Evolutionary conservation across 768 basidiomycete species (phyloP).

Genomic region (Sistotremastrum suecicum): DNA sequence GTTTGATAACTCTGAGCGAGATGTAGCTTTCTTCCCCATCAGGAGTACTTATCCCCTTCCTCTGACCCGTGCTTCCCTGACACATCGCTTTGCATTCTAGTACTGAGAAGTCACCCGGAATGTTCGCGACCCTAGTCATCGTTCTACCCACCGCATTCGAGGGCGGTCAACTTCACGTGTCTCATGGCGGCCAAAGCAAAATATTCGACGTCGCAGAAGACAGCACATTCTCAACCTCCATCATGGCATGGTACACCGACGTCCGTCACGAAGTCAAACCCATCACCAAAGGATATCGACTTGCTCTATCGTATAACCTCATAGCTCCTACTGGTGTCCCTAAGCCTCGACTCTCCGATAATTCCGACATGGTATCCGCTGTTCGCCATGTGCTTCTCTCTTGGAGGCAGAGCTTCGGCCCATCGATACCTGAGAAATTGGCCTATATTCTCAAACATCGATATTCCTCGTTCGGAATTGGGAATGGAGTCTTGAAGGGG

Average conservation of each 20-base stretch:
- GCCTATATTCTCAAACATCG: slow-evolving; percentile 22
- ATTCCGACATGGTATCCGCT: slow-evolving; percentile 7
- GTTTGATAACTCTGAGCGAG: too few relatives aligned
- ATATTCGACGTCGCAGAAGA: slow-evolving; percentile 22
- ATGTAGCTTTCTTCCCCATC: slow-evolving; percentile 28
- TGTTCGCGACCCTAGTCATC: slow-evolving; percentile 38
- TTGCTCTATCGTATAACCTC: slow-evolving; percentile 38
- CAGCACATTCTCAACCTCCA: slow-evolving; percentile 20
- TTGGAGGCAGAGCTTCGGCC: slow-evolving; percentile 24
- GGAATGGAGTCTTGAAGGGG: slow-evolving; percentile 22
- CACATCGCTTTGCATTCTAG: slow-evolving; percentile 13
- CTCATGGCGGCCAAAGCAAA: slow-evolving; percentile 20
- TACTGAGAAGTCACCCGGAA: slow-evolving; percentile 31
- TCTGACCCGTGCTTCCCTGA: background rate
- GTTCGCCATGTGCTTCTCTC: slow-evolving; percentile 22
- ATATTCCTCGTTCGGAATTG: slow-evolving; percentile 18
- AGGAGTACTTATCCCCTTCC: slow-evolving; percentile 23
- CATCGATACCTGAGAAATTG: slow-evolving; percentile 12
- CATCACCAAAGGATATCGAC: slow-evolving; percentile 32
- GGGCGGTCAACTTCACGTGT: slow-evolving; percentile 31
- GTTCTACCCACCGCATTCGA: slow-evolving; percentile 31
- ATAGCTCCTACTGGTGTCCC: slow-evolving; percentile 21
- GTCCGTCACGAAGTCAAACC: slow-evolving; percentile 36
- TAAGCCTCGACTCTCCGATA: slow-evolving; percentile 16
- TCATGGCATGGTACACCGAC: slow-evolving; percentile 40